Base-by-base conservation (phyloP, 2,329 filamentous ascomycete genomes). In the Fusarium coicis region DNA sequence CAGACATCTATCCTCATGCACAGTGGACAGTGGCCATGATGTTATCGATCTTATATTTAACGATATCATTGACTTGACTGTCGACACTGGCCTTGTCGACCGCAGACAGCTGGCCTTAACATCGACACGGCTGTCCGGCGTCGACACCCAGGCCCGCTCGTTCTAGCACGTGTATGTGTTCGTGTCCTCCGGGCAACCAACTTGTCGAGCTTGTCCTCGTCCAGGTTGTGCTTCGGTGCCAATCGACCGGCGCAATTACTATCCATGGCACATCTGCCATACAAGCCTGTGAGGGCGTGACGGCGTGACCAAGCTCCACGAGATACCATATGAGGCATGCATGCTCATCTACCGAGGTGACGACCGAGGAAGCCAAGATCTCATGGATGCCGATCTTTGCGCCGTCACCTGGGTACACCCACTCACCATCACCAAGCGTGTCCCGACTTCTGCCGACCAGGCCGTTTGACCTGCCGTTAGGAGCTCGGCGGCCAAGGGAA, bases 71-170 rank as follows among this genome's bases (percentile, higher is more conserved):
- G n/a, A n/a, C n/a, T n/a, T n/a, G n/a, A n/a, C n/a, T n/a, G n/a
- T n/a, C n/a, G n/a, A n/a, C n/a, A n/a, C n/a, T 16, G 40, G 9
- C 21, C 39, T 42, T 42, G 40, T 23, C 14, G 3, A n/a, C 21
- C 2, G 14, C 1, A 1, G 14, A 15, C 9, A 42, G 40, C n/a
- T 23, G 5, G 21, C 1, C 21, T 21, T 5, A 14, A 0, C 21
- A 23, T 42, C 40, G 21, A n/a, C 5, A 1, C 8, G 40, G 11
- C 37, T 16, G 2, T 0, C 10, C 14, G 1, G 40, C 14, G 40
- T 23, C n/a, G 9, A 5, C 3, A 16, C 2, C 21, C 14, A 3
- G 37, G 40, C 2, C 40, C 10, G 21, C 14, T n/a, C 6, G 6
- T 9, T 5, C 1, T 9, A 23, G 0, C 30, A 32, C 9, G 30